Percentiles rank a stretch among this genome's conserved stretches.
These are phyloP conservation scores for Rugosomyces carneus DNA, from an alignment of 1,284 basidiomycete species.

Conservation along the genomic window DNA sequence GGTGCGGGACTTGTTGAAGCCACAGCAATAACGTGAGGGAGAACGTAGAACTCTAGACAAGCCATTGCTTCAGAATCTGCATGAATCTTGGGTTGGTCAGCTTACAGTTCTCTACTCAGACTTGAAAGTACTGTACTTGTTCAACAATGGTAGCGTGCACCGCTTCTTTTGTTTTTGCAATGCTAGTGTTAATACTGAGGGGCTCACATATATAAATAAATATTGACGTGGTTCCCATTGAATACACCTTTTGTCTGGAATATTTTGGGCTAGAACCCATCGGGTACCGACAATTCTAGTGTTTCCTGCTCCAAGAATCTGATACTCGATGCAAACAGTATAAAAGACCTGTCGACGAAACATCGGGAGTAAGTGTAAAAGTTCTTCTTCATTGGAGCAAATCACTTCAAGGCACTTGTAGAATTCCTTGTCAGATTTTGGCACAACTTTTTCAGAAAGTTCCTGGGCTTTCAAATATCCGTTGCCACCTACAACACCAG, in stretches of 20 bases:
- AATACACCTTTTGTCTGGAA: not conserved
- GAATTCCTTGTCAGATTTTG: not conserved
- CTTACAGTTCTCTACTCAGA: too few relatives aligned
- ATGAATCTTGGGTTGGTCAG: too few relatives aligned
- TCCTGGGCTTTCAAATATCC: not conserved
- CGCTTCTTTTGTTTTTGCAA: too few relatives aligned
- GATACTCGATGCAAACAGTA: not conserved
- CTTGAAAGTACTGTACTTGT: too few relatives aligned
- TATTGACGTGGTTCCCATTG: not conserved
- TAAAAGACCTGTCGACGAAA: slow-evolving; percentile 1
- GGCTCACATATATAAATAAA: not conserved
- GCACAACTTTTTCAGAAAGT: not conserved
- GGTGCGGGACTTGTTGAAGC: too few relatives aligned
- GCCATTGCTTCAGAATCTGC: too few relatives aligned
- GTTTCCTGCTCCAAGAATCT: not conserved
- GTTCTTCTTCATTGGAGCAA: not conserved
- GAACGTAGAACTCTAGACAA: too few relatives aligned
- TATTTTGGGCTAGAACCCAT: slow-evolving; percentile 2
- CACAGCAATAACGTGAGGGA: too few relatives aligned
- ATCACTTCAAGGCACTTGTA: not conserved
- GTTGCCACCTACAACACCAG: not conserved
- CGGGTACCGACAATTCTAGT: not conserved
- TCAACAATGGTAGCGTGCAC: too few relatives aligned
- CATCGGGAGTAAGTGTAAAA: not conserved
- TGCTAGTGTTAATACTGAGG: not conserved